Percentiles rank a stretch among this genome's conserved stretches.
phyloP scores from a whole-genome alignment of 1,139 yeast species.

The Nakaseomyces bracarensis region DNA sequence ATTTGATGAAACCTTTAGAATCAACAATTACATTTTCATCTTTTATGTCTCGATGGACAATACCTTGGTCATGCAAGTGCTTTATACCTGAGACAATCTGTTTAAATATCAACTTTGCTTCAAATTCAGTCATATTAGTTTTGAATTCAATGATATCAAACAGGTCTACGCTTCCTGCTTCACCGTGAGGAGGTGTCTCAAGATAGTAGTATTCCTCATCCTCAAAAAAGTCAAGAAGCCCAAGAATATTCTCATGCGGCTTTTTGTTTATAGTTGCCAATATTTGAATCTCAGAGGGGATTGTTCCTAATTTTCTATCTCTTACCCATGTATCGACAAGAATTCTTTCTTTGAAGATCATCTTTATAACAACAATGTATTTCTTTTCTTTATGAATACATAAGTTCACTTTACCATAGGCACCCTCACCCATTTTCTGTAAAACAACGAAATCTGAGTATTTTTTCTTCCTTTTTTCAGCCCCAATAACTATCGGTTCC shows the following conservation, averaged over 20 bases:
- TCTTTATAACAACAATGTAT: slow-evolving; percentile 70
- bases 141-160: slow-evolving; percentile 86
- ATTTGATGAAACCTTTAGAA: slow-evolving; percentile 61
- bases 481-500: slow-evolving; percentile 39
- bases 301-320: slow-evolving; percentile 81
- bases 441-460: slow-evolving; percentile 61
- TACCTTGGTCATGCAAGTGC: slow-evolving; percentile 77
- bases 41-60: slow-evolving; percentile 89
- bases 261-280: slow-evolving; percentile 67
- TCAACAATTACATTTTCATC: slow-evolving; percentile 92
- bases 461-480: slow-evolving; percentile 53
- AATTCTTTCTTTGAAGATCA: slow-evolving; percentile 85
- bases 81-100: slow-evolving; percentile 72
- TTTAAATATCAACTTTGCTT: slow-evolving; percentile 65
- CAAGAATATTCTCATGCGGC: slow-evolving; percentile 81
- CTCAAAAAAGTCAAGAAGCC: slow-evolving; percentile 83
- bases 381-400: slow-evolving; percentile 53
- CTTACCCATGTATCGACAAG: slow-evolving; percentile 96
- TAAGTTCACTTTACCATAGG: slow-evolving; percentile 84
- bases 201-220: slow-evolving; percentile 81
- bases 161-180: slow-evolving; percentile 77
- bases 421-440: slow-evolving; percentile 90
- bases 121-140: slow-evolving; percentile 67
- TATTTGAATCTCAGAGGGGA: slow-evolving; percentile 90
- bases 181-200: slow-evolving; percentile 87